phyloP scores from a whole-genome alignment of 2,329 filamentous ascomycete species.

The Colletotrichum incanum region DNA sequence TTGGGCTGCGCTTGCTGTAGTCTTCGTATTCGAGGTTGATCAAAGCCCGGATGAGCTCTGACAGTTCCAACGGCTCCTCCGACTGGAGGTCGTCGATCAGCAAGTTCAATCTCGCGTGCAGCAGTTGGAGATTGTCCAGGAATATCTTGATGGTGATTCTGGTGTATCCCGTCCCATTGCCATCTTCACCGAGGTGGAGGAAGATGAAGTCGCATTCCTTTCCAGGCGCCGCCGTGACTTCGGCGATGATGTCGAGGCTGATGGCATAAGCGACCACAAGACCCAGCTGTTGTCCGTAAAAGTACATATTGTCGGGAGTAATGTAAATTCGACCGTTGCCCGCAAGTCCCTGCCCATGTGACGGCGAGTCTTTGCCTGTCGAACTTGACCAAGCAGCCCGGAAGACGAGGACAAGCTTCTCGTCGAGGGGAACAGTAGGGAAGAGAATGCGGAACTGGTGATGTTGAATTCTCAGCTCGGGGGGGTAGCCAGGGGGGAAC shows the following conservation, averaged over 20 bases:
- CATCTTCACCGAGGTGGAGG: slow-evolving; percentile 79
- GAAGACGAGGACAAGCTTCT: slow-evolving; percentile 93
- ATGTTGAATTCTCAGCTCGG: slow-evolving; percentile 87
- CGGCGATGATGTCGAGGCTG: slow-evolving; percentile 82
- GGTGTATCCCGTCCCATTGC: slow-evolving; percentile 75
- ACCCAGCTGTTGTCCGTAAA: slow-evolving; percentile 96
- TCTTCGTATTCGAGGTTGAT: slow-evolving; percentile 81
- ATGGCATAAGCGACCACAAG: slow-evolving; percentile 88
- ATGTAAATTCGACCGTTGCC: slow-evolving; percentile 86
- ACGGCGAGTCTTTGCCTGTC: slow-evolving; percentile 58
- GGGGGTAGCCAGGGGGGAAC: slow-evolving; percentile 84
- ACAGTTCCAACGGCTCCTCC: slow-evolving; percentile 77
- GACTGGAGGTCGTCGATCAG: slow-evolving; percentile 85
- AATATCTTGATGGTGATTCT: slow-evolving; percentile 93
- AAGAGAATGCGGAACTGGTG: slow-evolving; percentile 95
- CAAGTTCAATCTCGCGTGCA: slow-evolving; percentile 88
- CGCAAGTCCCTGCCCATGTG: slow-evolving; percentile 66
- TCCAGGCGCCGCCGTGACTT: slow-evolving; percentile 91
- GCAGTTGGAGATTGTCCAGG: slow-evolving; percentile 85
- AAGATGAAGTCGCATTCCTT: slow-evolving; percentile 95
- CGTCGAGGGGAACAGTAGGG: slow-evolving; percentile 81
- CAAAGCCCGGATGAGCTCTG: slow-evolving; percentile 80
- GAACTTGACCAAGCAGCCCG: slow-evolving; percentile 85
- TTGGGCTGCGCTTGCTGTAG: slow-evolving; percentile 76
- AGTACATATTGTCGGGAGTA: slow-evolving; percentile 90